Evolutionary conservation across 208 protist species (phyloP).

Genomic region (Histomonas meleagridis): DNA sequence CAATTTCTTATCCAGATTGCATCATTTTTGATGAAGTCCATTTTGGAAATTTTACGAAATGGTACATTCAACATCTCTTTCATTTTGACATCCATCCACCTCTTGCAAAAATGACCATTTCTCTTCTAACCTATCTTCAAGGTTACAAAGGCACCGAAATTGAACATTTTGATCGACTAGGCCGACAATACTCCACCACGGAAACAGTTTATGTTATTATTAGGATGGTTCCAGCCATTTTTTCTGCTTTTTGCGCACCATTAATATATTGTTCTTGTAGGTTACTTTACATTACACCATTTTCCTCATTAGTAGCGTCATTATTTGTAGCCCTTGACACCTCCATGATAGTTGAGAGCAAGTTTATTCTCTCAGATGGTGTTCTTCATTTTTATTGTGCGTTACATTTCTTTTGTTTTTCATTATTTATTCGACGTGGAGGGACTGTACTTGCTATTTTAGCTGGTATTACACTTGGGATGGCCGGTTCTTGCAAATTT

Average conservation of each 20-base stretch:
- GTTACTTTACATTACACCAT: not conserved
- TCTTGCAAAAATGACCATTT: constrained; percentile 42
- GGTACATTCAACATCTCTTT: constrained; percentile 31
- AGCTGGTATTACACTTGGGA: not conserved
- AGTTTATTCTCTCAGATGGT: constrained; percentile 18
- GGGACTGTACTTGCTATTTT: not conserved
- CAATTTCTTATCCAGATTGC: not conserved
- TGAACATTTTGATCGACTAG: not conserved
- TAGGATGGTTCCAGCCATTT: not conserved
- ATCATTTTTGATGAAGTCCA: constrained; percentile 42
- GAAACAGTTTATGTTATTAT: not conserved
- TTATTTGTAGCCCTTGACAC: not conserved
- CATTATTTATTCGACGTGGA: not conserved
- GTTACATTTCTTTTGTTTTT: not conserved
- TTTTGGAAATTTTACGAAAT: constrained; percentile 38
- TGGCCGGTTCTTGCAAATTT: not conserved
- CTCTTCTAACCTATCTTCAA: not conserved
- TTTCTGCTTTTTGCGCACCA: not conserved
- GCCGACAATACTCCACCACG: not conserved
- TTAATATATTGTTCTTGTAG: not conserved
- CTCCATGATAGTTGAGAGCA: not conserved
- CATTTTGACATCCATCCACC: constrained; percentile 44
- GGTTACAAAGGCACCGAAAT: not conserved
- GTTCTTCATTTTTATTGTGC: not conserved
- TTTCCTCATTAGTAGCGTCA: not conserved